Evolutionary conservation across 306 rosid species (phyloP), one percentile per base, ranked within the genome.

Genomic region (Cicer chorassanicum): DNA sequence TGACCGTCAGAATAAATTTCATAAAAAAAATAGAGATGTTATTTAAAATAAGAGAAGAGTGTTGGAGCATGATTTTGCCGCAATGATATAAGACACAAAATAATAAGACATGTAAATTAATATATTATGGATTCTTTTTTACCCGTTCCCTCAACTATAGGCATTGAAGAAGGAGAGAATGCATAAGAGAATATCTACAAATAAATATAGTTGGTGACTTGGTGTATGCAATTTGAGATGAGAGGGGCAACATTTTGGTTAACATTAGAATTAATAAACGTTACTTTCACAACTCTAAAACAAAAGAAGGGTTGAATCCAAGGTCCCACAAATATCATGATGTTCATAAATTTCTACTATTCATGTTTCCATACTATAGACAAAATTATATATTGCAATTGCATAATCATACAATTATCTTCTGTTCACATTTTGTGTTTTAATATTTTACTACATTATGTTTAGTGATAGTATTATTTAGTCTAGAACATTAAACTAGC

Each of bases 61-160:
- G 34, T 29, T 29, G 0, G 34, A 3, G 4, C 0, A 29, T 29
- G 4, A 29, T 3, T 3, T 29, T 29, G 2, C 34, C 0, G 4
- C 34, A 3, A 29, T 29, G 4, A 29, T 4, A 29, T 29, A 29
- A 29, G 2, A 29, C 4, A 29, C 4, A 29, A 29, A 2, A 29
- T 3, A 29, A 29, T 29, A 29, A 29, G 29, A 21, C 4, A 1
- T 3, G 4, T 29, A 29, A 0, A 29, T 2, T 29, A 29, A 29
- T 29, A 29, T 29, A 29, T 29, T 53, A 57, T 74, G 68, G 68
- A 72, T 78, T 74, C 79, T 83, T 87, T 60, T 63, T 67, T 82
- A 57, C 70, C 54, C 72, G 4, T 66, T 80, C 34, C 75, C 84
- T 29, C 77, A 54, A 5, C n/a, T 12, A 45, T 45, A 11, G 14